These are phyloP conservation scores for Irpex sp. DNA, from an alignment of 1,284 basidiomycete genomes.

Conservation along the genomic window DNA sequence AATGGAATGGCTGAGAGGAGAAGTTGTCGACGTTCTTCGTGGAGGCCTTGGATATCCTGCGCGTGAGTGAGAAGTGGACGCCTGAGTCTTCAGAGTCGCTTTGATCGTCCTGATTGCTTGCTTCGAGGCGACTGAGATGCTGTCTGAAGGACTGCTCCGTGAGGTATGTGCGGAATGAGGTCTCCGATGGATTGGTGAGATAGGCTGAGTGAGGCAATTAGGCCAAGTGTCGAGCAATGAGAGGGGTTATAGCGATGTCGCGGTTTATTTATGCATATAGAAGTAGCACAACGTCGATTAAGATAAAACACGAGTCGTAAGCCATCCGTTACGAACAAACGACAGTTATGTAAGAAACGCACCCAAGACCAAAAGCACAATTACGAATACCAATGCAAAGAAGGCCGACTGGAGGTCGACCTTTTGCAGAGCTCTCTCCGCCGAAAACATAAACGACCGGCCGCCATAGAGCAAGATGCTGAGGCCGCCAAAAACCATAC, in stretches of 20 bases:
- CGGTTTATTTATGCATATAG: conserved; percentile 1
- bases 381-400: conserved; percentile 60
- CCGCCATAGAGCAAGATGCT: conserved; percentile 54
- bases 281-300: conserved; percentile 15
- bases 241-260: conserved; percentile 12
- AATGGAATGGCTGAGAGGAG: conserved; percentile 68
- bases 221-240: background rate
- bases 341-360: conserved; percentile 25
- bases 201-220: conserved; percentile 57
- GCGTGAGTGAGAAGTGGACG: conserved; percentile 32
- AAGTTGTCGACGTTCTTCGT: conserved; percentile 12
- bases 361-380: conserved; percentile 73
- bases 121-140: conserved; percentile 86
- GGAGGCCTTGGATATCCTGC: conserved; percentile 12
- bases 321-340: background rate
- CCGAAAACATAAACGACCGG: conserved; percentile 45
- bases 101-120: conserved; percentile 50
- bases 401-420: conserved; percentile 66
- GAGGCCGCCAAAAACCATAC: conserved; percentile 59
- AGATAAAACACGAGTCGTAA: conserved; percentile 12
- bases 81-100: conserved; percentile 31
- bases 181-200: conserved; percentile 90
- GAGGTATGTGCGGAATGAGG: conserved; percentile 89
- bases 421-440: conserved; percentile 45
- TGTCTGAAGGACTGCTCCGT: conserved; percentile 94